A percentile compares a stretch with the other conserved stretches of the same genome.
phyloP scores from a whole-genome alignment of 345 rosid genomes.

The Eucalyptus melliodora region DNA sequence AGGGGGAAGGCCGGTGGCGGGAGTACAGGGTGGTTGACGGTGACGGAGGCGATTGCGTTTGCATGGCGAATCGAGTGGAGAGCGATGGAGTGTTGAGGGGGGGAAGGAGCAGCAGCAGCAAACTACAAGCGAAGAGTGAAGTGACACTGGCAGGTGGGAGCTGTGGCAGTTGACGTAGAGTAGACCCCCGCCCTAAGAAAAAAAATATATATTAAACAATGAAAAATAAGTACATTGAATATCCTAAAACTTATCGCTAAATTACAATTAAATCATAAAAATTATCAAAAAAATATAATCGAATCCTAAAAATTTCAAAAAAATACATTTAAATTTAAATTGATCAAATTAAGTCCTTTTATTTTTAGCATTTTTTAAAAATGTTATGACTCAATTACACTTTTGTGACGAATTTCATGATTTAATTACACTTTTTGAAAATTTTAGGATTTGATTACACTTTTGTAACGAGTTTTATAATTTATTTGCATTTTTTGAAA shows the following conservation, averaged over 20 bases:
- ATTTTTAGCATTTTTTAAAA: no score
- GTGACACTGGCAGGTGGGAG: not conserved
- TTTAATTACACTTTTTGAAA: rapidly evolving
- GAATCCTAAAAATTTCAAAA: rapidly evolving
- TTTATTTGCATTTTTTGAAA: rapidly evolving
- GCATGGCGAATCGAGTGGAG: not conserved
- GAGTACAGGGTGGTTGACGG: slow-evolving; percentile 24
- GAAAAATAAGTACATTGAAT: no score
- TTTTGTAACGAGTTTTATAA: no score
- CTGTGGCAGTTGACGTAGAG: not conserved
- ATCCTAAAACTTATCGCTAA: no score
- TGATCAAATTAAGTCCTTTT: no score
- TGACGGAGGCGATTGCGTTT: not conserved
- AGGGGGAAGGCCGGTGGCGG: slow-evolving; percentile 23
- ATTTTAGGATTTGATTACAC: rapidly evolving
- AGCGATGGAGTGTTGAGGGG: not conserved
- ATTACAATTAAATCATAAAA: no score
- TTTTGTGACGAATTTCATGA: rapidly evolving
- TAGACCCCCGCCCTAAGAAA: not conserved
- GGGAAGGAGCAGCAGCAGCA: not conserved
- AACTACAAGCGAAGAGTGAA: not conserved
- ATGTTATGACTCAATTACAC: rapidly evolving
- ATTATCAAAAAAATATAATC: rapidly evolving
- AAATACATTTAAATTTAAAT: no score
- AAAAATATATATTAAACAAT: not conserved